A percentile compares a stretch with the other conserved stretches of the same genome.
Conservation (phyloP, 352 stramenopile species). For the Phytopythium litorale region DNA sequence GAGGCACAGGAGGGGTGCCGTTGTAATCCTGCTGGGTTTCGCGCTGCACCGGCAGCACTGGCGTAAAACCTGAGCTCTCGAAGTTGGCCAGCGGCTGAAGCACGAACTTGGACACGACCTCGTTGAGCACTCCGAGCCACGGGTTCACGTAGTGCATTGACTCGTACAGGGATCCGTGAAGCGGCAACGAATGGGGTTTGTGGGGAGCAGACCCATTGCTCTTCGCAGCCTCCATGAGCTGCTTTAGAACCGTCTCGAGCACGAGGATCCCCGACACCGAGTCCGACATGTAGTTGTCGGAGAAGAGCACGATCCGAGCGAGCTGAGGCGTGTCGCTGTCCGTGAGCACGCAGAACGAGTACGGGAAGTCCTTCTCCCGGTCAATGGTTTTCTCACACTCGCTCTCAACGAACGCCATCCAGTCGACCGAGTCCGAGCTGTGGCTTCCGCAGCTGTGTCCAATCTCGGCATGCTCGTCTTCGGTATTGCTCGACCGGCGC, state of each 20-base stretch:
- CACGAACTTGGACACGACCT: constrained; percentile 61
- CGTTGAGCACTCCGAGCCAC: constrained; percentile 41
- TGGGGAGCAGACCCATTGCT: not conserved
- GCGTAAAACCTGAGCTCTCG: constrained; percentile 43
- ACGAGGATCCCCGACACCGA: constrained; percentile 35
- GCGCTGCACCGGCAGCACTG: constrained; percentile 31
- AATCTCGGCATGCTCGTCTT: not conserved
- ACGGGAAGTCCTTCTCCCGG: constrained; percentile 46
- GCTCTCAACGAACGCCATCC: constrained; percentile 39
- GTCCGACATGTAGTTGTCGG: constrained; percentile 68
- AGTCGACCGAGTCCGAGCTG: constrained; percentile 13
- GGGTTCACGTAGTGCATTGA: constrained; percentile 51
- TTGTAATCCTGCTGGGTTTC: constrained; percentile 42
- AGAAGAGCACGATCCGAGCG: constrained; percentile 41
- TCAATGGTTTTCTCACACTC: constrained; percentile 42
- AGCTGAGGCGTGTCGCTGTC: constrained; percentile 34
- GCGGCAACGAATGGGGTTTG: constrained; percentile 11
- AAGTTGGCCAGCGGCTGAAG: constrained; percentile 59
- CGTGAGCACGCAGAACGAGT: constrained; percentile 33
- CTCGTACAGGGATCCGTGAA: constrained; percentile 52
- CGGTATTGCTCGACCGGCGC: not conserved
- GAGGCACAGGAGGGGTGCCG: constrained; percentile 15
- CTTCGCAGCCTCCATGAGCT: not conserved
- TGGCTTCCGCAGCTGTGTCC: not conserved
- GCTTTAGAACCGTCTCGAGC: constrained; percentile 23